phyloP scores from a whole-genome alignment of 495 filamentous ascomycete genomes.

The Jackrogersella multiformis region DNA sequence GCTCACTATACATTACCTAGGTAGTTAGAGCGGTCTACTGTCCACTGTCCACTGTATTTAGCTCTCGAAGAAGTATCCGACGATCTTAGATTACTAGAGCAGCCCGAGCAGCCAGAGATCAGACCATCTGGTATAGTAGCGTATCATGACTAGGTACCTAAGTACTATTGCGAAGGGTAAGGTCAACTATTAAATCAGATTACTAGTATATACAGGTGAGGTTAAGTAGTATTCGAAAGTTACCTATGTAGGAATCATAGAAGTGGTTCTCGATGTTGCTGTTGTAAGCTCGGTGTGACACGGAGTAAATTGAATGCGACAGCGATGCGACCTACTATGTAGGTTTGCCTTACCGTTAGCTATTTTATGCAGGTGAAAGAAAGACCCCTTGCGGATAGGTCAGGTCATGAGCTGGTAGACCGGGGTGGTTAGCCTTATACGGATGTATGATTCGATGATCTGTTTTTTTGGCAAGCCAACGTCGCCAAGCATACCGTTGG shows the following conservation, averaged over 20 bases:
- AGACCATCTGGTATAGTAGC: too few relatives aligned
- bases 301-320: constrained; percentile 3
- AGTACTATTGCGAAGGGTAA: too few relatives aligned
- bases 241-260: too few relatives aligned
- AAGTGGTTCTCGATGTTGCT: not conserved
- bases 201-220: too few relatives aligned
- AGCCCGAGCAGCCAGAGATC: too few relatives aligned
- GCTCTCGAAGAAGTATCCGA: too few relatives aligned
- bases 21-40: too few relatives aligned
- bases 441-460: not conserved
- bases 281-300: constrained; percentile 5
- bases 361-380: constrained; percentile 2
- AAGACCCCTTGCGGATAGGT: not conserved
- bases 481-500: too few relatives aligned
- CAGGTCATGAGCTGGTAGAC: not conserved
- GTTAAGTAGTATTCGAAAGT: not conserved
- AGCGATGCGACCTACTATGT: constrained; percentile 3
- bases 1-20: not conserved
- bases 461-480: not conserved
- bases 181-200: too few relatives aligned
- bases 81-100: too few relatives aligned
- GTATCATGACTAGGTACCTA: too few relatives aligned
- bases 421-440: not conserved
- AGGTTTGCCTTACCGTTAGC: not conserved
- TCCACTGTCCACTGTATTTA: too few relatives aligned